A percentile compares a stretch with the other conserved stretches of the same genome.
phyloP scores from a whole-genome alignment of 305 asterid species.

The Solanum hybrid region DNA sequence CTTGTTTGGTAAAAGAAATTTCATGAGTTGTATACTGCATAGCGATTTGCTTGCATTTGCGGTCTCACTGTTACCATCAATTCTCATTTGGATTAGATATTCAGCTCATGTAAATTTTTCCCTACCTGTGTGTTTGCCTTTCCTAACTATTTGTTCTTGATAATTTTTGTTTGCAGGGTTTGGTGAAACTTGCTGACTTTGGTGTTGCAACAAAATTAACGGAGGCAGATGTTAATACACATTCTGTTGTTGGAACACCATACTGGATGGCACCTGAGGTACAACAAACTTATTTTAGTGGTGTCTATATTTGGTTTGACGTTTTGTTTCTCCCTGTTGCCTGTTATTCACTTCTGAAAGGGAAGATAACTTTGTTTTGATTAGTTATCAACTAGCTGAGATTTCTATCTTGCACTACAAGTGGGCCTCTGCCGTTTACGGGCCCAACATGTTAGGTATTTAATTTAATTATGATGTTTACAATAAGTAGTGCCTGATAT shows the following conservation, averaged over 20 bases:
- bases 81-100: neutral
- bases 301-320: neutral
- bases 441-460: neutral
- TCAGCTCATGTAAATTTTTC: neutral
- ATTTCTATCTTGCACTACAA: neutral
- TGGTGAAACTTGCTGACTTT: constrained; percentile 98
- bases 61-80: neutral
- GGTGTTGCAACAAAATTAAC: constrained; percentile 97
- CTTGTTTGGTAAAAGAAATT: neutral
- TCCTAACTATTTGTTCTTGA: neutral
- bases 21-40: neutral
- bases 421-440: neutral
- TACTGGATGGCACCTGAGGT: constrained; percentile 99
- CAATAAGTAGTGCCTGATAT: neutral
- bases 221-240: constrained; percentile 89
- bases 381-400: neutral
- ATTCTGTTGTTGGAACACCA: constrained; percentile 98
- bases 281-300: neutral
- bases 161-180: constrained; percentile 68
- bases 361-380: neutral
- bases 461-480: neutral
- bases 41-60: neutral
- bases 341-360: constrained; percentile 1
- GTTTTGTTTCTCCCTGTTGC: constrained; percentile 4
- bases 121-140: neutral